These are phyloP conservation scores for Helotiales sp. DNA, from an alignment of 2,329 filamentous ascomycete genomes.

Conservation along the genomic window DNA sequence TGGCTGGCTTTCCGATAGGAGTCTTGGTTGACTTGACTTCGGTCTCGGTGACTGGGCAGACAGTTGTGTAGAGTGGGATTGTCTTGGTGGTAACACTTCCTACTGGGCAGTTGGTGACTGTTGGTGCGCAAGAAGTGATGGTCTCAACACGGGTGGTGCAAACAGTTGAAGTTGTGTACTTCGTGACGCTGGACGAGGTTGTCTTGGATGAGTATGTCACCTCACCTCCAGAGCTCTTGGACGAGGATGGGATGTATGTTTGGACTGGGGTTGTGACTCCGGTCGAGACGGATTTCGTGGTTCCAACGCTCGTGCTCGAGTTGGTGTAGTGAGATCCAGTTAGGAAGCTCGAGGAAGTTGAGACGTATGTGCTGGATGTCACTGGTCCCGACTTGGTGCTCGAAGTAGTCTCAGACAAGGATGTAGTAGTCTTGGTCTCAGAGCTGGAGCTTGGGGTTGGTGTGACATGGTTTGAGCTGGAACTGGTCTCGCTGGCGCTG, in stretches of 20 bases:
- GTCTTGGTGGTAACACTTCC: conserved; percentile 44
- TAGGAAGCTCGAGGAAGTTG: not conserved
- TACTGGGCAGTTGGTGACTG: conserved; percentile 57
- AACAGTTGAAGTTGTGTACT: conserved; percentile 46
- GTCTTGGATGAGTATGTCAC: conserved; percentile 1
- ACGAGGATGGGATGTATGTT: conserved; percentile 13
- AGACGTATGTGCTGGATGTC: not conserved
- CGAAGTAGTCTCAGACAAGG: conserved; percentile 8
- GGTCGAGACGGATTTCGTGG: not conserved
- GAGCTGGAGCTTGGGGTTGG: not conserved
- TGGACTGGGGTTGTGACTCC: not conserved
- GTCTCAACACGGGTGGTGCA: conserved; percentile 56
- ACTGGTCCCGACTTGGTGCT: conserved; percentile 3
- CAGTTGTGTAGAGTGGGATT: conserved; percentile 45
- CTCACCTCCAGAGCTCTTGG: conserved; percentile 28
- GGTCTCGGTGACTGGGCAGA: conserved; percentile 45
- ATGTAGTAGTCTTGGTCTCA: conserved; percentile 2
- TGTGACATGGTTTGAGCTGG: not conserved
- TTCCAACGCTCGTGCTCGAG: not conserved
- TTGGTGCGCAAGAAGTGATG: conserved; percentile 54
- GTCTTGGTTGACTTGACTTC: conserved; percentile 33
- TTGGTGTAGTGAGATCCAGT: not conserved
- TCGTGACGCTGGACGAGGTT: conserved; percentile 2
- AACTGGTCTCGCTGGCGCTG: not conserved
- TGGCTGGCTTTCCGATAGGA: conserved; percentile 8